Conservation (phyloP, 352 stramenopile species). For the Phytophthora foliorum region DNA sequence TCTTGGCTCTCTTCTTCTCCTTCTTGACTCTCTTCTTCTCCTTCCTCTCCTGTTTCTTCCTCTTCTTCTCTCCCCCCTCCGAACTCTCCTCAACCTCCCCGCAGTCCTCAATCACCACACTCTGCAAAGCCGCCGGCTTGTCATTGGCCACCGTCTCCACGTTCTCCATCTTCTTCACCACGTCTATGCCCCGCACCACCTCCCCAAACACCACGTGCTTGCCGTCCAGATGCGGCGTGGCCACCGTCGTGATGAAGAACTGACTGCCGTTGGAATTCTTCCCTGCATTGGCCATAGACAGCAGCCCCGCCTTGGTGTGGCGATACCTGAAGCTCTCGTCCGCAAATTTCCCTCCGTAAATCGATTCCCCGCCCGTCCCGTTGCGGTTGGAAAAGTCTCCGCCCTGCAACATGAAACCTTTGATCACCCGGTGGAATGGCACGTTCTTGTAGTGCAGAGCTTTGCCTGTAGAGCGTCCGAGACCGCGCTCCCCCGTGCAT, state of each 20-base stretch:
- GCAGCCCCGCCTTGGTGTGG: conserved; percentile 93
- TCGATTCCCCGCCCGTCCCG: conserved; percentile 86
- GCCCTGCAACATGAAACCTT: conserved; percentile 88
- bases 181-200: conserved; percentile 83
- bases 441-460: conserved; percentile 73
- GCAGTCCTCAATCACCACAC: conserved; percentile 96
- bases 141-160: conserved; percentile 85
- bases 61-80: conserved; percentile 26
- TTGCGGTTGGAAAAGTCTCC: conserved; percentile 84
- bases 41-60: conserved; percentile 48
- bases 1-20: conserved; percentile 26
- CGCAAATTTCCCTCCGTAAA: conserved; percentile 84
- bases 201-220: conserved; percentile 99
- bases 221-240: conserved; percentile 96
- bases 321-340: conserved; percentile 97
- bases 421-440: conserved; percentile 89
- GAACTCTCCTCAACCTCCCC: conserved; percentile 68
- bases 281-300: conserved; percentile 96
- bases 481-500: conserved; percentile 75
- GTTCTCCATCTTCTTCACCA: conserved; percentile 93
- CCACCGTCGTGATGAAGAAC: conserved; percentile 87
- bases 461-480: conserved; percentile 67
- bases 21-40: conserved; percentile 33
- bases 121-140: conserved; percentile 80
- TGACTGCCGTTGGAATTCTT: conserved; percentile 83